Base-by-base conservation (phyloP, 352 stramenopile genomes). In the Globisporangium yorkense region DNA sequence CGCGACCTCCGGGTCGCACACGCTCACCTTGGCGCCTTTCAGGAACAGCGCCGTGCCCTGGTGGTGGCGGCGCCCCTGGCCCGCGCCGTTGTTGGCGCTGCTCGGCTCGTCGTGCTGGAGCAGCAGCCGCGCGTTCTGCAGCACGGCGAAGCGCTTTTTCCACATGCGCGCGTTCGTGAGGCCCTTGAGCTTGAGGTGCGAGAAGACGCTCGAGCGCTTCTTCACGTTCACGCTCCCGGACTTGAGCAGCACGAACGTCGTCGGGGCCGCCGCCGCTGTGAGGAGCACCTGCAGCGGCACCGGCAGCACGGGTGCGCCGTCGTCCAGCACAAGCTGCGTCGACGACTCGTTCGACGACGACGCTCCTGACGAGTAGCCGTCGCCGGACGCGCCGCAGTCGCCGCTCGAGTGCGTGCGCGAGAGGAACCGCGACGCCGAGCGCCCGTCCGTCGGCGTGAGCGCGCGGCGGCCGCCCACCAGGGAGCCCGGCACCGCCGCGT, bases 131-230 rank as follows among this genome's bases (percentile, higher is more conserved):
- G 75, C 62, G 46, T 76, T 85, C 45, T 93, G 73, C 27, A 95
- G 56, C 31, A 93, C 77, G 2, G 85, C 85, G 52, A 80, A 93
- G n/a, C 85, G 83, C 33, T 79, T 81, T 61, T 95, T 95, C 85
- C 85, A 95, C 54, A 88, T 69, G 9, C 80, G 68, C 37, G 69
- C 65, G 47, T 74, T 88, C 35, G 64, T 70, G 15, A 79, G 57
- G 2, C 79, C 72, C 46, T 80, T 87, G 54, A 88, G 62, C 54
- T 92, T 87, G 57, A 92, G 56, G 50, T 89, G 80, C 27, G 83
- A 76, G 51, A 93, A 88, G 51, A 93, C 61, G 55, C 83, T 91
- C 53, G 72, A 78, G 45, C 86, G 72, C 62, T 93, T 95, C 63
- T 90, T 89, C 27, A 95, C 85, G 24, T 88, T 71, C 21, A 95